Evolutionary conservation across 208 protist species (phyloP).

Genomic region (Spongospora subterranea): DNA sequence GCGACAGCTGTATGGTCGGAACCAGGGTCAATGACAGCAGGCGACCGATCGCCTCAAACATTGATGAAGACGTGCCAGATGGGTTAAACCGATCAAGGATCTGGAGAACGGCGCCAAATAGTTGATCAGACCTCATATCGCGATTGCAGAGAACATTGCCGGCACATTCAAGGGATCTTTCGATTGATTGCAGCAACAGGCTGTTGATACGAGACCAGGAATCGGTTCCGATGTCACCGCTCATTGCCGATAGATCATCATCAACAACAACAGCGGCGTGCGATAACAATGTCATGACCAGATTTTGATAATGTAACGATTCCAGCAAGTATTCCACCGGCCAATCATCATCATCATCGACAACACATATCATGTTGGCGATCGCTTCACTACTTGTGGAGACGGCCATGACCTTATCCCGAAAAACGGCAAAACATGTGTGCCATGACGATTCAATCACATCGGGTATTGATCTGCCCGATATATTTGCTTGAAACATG

Average conservation of each 20-base stretch:
- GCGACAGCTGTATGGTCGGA: background rate
- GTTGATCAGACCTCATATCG: background rate
- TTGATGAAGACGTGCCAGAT: background rate
- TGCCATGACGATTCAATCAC: background rate
- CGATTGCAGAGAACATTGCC: background rate
- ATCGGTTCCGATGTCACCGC: background rate
- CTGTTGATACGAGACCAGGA: background rate
- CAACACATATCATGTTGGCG: constrained; percentile 30
- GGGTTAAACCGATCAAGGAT: background rate
- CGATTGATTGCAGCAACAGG: background rate
- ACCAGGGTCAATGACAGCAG: background rate
- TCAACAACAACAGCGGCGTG: background rate
- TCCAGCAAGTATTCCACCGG: background rate
- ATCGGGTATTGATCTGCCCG: background rate
- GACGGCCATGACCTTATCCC: background rate
- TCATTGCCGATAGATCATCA: background rate
- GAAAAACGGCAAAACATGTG: background rate
- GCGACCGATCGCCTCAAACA: background rate
- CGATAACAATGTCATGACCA: background rate
- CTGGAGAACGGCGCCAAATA: no score
- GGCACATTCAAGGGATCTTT: background rate
- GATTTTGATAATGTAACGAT: background rate
- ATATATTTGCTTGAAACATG: background rate
- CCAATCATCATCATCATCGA: background rate
- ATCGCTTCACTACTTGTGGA: background rate